Base-by-base conservation (phyloP, 176 grass and related monocot genomes). In the Eragrostis curvula region DNA sequence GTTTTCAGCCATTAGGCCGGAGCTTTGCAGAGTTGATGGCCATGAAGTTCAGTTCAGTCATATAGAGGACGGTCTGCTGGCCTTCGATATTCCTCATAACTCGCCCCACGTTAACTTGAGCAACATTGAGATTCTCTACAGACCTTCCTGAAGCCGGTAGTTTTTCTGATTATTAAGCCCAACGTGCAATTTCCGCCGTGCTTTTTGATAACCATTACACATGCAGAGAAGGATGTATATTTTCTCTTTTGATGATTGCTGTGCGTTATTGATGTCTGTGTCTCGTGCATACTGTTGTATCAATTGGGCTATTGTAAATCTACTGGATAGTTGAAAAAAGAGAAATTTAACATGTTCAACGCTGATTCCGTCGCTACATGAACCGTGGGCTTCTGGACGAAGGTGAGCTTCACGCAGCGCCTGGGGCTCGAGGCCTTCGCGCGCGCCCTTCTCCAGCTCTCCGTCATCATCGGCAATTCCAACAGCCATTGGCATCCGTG, bases 1-100 rank as follows among this genome's bases (percentile, higher is more conserved):
- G 11, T 93, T 87, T 82, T 93, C 81, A 39, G 52, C 64, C 2
- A 74, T 70, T 13, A 79, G 62, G 46, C 87, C 87, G 0, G 79
- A 72, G 10, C 16, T 57, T 47, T 87, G 87, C 8, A 70, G 60
- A 45, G 87, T 93, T 57, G 81, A 87, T 70, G 62, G 46, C 14
- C 5, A 68, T 3, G 71, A 89, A 29, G 73, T 79, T 20, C 85
- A 90, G 61, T 90, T 90, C 73, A 71, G 20, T 16, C 48, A 87
- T 48, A 51, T 49, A 17, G 41, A 79, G 6, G 64, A 78, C 66
- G 69, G 86, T 8, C 41, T 92, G 40, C 39, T 89, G 8, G 20
- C 78, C 21, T 83, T 92, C 63, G 68, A 74, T 55, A 60, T 90
- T 17, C 23, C 69, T 9, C n/a, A 59, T 8, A 7, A 28, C 5